These are phyloP conservation scores for Mortierella sp. DNA, from an alignment of 371 early-diverging fungal genomes.

Conservation along the genomic window DNA sequence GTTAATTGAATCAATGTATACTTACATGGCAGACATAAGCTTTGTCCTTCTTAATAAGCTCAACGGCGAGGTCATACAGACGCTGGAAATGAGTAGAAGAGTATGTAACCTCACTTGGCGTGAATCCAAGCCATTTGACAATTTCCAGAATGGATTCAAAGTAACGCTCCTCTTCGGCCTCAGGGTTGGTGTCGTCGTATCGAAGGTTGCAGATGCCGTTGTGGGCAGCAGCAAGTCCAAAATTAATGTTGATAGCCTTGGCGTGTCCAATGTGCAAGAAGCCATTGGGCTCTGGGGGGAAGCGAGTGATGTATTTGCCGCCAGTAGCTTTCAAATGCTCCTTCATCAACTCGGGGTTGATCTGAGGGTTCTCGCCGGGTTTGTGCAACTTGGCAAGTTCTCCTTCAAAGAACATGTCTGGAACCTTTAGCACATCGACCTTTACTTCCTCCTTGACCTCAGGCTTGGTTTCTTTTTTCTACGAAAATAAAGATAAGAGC, in stretches of 20 bases:
- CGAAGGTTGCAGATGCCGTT: constrained; percentile 96
- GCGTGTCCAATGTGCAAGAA: constrained; percentile 99
- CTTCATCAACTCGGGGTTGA: constrained; percentile 90
- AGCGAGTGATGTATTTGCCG: constrained; percentile 97
- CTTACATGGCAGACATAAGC: constrained; percentile 96
- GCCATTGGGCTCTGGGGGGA: constrained; percentile 99
- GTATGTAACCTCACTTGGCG: constrained; percentile 95
- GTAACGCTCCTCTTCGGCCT: constrained; percentile 97
- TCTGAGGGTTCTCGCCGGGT: constrained; percentile 98
- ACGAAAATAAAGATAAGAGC: not conserved
- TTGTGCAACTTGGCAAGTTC: constrained; percentile 95
- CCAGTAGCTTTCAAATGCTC: constrained; percentile 96
- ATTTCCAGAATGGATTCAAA: constrained; percentile 97
- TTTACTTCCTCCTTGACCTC: constrained; percentile 56
- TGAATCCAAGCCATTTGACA: constrained; percentile 98
- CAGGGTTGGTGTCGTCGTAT: constrained; percentile 99
- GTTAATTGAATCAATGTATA: not conserved
- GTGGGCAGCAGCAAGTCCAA: constrained; percentile 97
- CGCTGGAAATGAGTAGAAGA: constrained; percentile 98
- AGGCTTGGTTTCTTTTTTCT: constrained; percentile 57
- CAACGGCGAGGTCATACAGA: constrained; percentile 93
- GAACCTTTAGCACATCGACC: constrained; percentile 26
- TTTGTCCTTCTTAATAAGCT: constrained; percentile 92
- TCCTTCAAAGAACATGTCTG: constrained; percentile 88
- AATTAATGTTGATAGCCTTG: constrained; percentile 99